Evolutionary conservation across 164 flowering plant species (phyloP).

Genomic region (Macadamia integrifolia): DNA sequence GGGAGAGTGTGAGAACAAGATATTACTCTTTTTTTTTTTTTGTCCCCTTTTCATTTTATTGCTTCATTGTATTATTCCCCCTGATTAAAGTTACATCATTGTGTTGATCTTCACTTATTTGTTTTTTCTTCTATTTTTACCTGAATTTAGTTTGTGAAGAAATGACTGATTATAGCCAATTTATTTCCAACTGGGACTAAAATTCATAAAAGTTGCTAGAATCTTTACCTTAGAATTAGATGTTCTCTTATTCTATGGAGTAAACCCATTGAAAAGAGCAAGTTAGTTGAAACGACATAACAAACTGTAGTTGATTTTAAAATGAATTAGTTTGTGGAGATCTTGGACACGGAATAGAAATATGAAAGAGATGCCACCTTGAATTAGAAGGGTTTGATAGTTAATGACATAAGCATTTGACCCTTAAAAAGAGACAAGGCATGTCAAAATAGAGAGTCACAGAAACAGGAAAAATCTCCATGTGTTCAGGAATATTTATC

Average conservation of each 20-base stretch:
- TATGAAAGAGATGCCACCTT: constrained; percentile 9
- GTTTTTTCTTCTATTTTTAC: too few species aligned
- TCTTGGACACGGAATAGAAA: constrained; percentile 2
- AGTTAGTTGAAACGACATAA: constrained; percentile 2
- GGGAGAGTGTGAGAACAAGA: neutral
- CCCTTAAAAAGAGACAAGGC: constrained; percentile 11
- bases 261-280: neutral
- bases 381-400: constrained; percentile 11
- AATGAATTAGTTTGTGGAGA: constrained; percentile 14
- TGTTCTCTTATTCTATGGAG: neutral
- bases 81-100: neutral
- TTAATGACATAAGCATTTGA: constrained; percentile 10
- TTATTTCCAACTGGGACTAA: too few species aligned
- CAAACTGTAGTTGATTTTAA: constrained; percentile 6
- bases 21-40: neutral
- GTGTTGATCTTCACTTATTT: neutral
- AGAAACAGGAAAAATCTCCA: neutral
- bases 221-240: neutral
- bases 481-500: neutral
- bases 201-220: too few species aligned
- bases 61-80: too few species aligned
- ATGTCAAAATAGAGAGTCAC: constrained; percentile 4
- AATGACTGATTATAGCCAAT: too few species aligned
- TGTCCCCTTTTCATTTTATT: too few species aligned
- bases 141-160: too few species aligned